These are phyloP conservation scores for Suillus americanus DNA, from an alignment of 768 basidiomycete genomes.

Conservation along the genomic window DNA sequence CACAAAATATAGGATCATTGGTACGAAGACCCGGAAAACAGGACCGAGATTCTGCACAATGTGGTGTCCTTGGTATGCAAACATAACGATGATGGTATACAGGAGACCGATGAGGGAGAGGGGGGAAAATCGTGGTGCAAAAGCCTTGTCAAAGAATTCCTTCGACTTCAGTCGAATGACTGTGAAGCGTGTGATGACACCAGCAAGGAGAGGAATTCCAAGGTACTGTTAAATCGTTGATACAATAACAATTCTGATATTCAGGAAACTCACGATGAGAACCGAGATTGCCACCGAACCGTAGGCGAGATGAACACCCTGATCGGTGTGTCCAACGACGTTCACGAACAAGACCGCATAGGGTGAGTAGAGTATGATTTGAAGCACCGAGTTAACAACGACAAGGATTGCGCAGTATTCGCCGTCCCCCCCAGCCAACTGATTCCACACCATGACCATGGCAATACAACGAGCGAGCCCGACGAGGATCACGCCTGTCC, in stretches of 20 bases:
- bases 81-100: constrained; percentile 78
- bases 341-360: constrained; percentile 74
- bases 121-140: constrained; percentile 70
- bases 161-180: constrained; percentile 47
- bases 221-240: constrained; percentile 53
- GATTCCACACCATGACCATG: constrained; percentile 84
- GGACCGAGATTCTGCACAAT: constrained; percentile 73
- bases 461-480: constrained; percentile 47
- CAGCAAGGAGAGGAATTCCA: constrained; percentile 76
- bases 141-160: constrained; percentile 50
- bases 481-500: constrained; percentile 81
- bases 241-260: background rate
- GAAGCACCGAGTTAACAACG: constrained; percentile 75
- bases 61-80: constrained; percentile 67
- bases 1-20: constrained; percentile 75
- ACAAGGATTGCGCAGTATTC: constrained; percentile 82
- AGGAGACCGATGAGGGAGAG: constrained; percentile 73
- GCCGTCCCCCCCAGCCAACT: constrained; percentile 63
- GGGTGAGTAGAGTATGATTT: constrained; percentile 70
- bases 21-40: constrained; percentile 81
- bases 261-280: constrained; percentile 56
- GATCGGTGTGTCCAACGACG: constrained; percentile 49
- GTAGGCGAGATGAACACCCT: constrained; percentile 51
- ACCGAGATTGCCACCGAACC: constrained; percentile 63
- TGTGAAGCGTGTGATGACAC: constrained; percentile 63